phyloP scores from a whole-genome alignment of 2,329 filamentous ascomycete species.

The Cordyceps farinosa region DNA sequence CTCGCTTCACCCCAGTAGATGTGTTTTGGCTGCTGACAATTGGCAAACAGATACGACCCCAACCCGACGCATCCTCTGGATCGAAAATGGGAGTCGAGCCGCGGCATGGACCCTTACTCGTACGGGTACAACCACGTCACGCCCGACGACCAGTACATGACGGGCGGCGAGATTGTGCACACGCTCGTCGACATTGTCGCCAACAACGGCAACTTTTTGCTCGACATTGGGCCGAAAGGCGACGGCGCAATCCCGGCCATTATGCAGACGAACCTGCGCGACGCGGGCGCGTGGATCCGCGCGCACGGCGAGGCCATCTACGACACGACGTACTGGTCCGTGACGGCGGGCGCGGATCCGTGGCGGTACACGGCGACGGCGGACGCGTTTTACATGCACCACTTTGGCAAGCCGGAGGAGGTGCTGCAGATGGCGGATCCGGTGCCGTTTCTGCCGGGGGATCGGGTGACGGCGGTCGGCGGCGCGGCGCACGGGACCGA shows the following conservation, averaged over 20 bases:
- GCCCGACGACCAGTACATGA: constrained; percentile 47
- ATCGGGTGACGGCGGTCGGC: constrained; percentile 44
- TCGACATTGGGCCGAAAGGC: constrained; percentile 54
- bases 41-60: constrained; percentile 7
- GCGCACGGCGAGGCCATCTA: constrained; percentile 52
- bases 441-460: constrained; percentile 45
- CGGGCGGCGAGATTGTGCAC: constrained; percentile 44
- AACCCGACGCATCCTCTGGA: constrained; percentile 12
- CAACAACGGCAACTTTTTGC: constrained; percentile 55
- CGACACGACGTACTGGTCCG: constrained; percentile 54
- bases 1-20: not conserved
- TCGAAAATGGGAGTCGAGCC: constrained; percentile 57
- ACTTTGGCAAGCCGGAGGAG: constrained; percentile 39
- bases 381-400: constrained; percentile 51
- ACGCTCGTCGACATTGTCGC: constrained; percentile 49
- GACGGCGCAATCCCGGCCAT: constrained; percentile 51
- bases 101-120: constrained; percentile 57
- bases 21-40: not conserved
- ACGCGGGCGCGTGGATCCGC: constrained; percentile 53
- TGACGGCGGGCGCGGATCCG: constrained; percentile 41
- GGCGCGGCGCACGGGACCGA: constrained; percentile 25
- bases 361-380: constrained; percentile 50
- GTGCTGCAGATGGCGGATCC: constrained; percentile 40
- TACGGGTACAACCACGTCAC: constrained; percentile 60
- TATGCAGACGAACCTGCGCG: constrained; percentile 44